Conservation (phyloP, 78 protist species). For the Polysphondylium violaceum region DNA sequence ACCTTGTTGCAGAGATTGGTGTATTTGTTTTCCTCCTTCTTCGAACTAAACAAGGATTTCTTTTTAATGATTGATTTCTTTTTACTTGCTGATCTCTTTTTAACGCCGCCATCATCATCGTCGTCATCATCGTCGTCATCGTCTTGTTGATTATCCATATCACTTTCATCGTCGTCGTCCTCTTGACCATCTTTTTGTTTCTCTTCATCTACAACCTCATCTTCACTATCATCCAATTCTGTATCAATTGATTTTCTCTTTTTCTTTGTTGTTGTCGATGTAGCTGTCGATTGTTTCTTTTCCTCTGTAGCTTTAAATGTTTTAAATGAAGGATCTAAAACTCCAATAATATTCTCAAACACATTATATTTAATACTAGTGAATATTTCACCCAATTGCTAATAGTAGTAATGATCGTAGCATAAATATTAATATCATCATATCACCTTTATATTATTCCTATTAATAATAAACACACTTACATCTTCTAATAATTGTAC, state of each 20-base stretch:
- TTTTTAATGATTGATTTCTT: slow-evolving; percentile 14
- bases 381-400: slow-evolving; percentile 47
- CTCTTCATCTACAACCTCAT: slow-evolving; percentile 22
- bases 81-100: slow-evolving; percentile 28
- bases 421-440: background rate
- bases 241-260: background rate
- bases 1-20: slow-evolving; percentile 20
- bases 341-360: slow-evolving; percentile 57
- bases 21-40: slow-evolving; percentile 13
- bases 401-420: background rate
- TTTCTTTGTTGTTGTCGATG: background rate
- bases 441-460: background rate
- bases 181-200: background rate
- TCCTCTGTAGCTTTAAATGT: background rate
- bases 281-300: background rate
- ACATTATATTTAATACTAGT: slow-evolving; percentile 31
- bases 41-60: background rate
- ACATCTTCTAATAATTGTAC: slow-evolving; percentile 50
- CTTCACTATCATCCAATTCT: background rate
- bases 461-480: background rate
- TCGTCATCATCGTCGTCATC: slow-evolving; percentile 6
- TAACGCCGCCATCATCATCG: background rate
- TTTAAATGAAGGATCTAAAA: slow-evolving; percentile 66
- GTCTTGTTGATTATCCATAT: no score
- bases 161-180: background rate